A percentile compares a stretch with the other conserved stretches of the same genome.
Evolutionary conservation across 768 basidiomycete species (phyloP).

Genomic region (Pleurotus eryngii): DNA sequence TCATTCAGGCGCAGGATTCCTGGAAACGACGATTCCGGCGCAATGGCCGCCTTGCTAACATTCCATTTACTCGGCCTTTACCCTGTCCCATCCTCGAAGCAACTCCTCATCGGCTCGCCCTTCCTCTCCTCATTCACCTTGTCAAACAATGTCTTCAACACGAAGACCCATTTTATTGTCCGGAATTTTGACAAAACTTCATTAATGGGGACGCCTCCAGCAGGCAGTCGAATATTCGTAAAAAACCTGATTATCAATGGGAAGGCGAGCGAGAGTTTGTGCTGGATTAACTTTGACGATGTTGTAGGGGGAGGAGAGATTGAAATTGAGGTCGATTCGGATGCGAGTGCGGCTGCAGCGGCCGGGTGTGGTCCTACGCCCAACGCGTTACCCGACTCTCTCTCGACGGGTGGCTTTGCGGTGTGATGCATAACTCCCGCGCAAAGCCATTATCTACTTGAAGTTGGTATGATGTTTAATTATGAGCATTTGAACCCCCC

Average conservation of each 20-base stretch:
- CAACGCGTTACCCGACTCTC: conserved; percentile 34
- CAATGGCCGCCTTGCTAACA: conserved; percentile 47
- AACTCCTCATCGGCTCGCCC: conserved; percentile 46
- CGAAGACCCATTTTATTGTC: conserved; percentile 39
- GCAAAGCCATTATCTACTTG: not conserved
- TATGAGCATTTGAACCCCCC: not conserved
- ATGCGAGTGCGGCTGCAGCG: conserved; percentile 28
- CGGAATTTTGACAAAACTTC: conserved; percentile 36
- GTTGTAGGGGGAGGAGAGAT: conserved; percentile 41
- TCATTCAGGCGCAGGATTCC: conserved; percentile 32
- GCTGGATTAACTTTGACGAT: conserved; percentile 43
- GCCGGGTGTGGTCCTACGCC: conserved; percentile 36
- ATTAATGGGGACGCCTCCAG: conserved; percentile 32
- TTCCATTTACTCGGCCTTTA: conserved; percentile 52
- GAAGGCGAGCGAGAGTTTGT: conserved; percentile 28
- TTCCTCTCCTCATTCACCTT: conserved; percentile 44
- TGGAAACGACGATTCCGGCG: conserved; percentile 51
- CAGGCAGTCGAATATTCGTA: conserved; percentile 39
- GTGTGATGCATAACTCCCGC: too few species aligned
- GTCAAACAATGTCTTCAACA: conserved; percentile 34
- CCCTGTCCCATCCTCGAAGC: conserved; percentile 42
- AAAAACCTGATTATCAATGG: conserved; percentile 44
- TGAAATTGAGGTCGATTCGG: conserved; percentile 40
- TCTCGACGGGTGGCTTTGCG: conserved; percentile 37
- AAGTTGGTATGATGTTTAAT: not conserved